Percentiles rank a stretch among this genome's conserved stretches.
Evolutionary conservation across 345 rosid species (phyloP).

Genomic region (Balakata baccata): DNA sequence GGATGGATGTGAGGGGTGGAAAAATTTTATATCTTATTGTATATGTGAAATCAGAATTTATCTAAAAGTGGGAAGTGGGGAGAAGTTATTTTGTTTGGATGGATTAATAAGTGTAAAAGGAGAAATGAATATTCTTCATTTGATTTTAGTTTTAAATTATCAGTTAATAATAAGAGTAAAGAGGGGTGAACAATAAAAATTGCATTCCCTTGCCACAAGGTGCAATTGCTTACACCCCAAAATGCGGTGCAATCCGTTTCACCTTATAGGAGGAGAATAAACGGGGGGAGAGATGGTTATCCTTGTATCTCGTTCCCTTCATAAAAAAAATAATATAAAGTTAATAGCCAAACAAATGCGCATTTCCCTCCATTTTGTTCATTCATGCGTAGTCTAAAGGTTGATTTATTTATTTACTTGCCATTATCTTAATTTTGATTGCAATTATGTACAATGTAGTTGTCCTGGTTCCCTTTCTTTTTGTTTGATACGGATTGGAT

Average conservation of each 20-base stretch:
- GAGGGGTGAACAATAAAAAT: neutral
- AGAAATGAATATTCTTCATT: too few species aligned
- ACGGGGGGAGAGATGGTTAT: neutral
- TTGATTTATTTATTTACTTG: neutral
- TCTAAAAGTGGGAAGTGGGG: too few species aligned
- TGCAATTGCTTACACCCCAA: neutral
- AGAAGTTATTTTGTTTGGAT: too few species aligned
- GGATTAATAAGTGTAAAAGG: too few species aligned
- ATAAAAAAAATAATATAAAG: neutral
- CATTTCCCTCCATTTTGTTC: neutral
- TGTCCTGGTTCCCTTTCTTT: slow-evolving; percentile 98
- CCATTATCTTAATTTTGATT: slow-evolving; percentile 11
- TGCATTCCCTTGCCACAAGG: neutral
- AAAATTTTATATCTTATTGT: too few species aligned
- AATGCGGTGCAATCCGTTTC: neutral
- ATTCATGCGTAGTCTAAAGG: neutral
- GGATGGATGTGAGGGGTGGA: too few species aligned
- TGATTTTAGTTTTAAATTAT: neutral
- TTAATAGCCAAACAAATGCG: neutral
- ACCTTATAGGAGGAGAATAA: neutral
- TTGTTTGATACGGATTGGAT: slow-evolving; percentile 99
- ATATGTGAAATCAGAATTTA: too few species aligned
- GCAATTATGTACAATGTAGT: slow-evolving; percentile 44
- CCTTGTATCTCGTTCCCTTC: neutral
- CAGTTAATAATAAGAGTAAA: too few species aligned